Percentiles rank a stretch among this genome's conserved stretches.
Conservation (phyloP, 192 early-diverging fungal species). For the Coemansia sp. region DNA sequence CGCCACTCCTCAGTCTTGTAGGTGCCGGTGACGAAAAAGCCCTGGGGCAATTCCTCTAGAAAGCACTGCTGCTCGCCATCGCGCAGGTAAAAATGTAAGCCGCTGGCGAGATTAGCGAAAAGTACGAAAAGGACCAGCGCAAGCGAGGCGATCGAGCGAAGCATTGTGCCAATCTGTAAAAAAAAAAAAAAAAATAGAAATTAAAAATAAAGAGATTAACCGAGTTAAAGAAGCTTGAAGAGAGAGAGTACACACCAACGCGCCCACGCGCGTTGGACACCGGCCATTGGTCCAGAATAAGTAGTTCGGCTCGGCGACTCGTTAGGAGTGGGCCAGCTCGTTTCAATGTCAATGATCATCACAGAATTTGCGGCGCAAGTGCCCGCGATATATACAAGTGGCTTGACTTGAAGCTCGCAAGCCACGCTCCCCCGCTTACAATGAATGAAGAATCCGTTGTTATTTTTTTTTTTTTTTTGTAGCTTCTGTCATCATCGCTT, state of each 20-base stretch:
- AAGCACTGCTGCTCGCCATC: slow-evolving; percentile 90
- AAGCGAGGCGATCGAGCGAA: slow-evolving; percentile 26
- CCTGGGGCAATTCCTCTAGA: slow-evolving; percentile 89
- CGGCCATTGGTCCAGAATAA: background rate
- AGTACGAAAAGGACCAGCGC: slow-evolving; percentile 24
- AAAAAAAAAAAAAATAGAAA: background rate
- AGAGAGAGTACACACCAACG: background rate
- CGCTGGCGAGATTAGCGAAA: slow-evolving; percentile 40
- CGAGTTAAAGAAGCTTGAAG: background rate
- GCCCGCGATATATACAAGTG: background rate
- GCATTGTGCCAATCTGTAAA: slow-evolving; percentile 18
- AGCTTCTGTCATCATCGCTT: background rate
- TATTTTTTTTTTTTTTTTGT: background rate
- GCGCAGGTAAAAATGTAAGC: slow-evolving; percentile 92
- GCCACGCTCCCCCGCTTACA: background rate
- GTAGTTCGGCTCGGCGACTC: background rate
- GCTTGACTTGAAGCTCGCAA: background rate
- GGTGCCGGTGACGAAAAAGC: slow-evolving; percentile 81
- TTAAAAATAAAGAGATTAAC: background rate
- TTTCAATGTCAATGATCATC: background rate
- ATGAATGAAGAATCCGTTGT: background rate
- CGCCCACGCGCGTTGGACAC: background rate
- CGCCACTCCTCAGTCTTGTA: slow-evolving; percentile 86
- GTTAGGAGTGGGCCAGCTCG: background rate
- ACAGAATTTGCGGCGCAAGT: slow-evolving; percentile 1